Evolutionary conservation across 2,329 filamentous ascomycete genomes (phyloP), one percentile per base, ranked within the genome.

Genomic region (Septoria petroselini): DNA sequence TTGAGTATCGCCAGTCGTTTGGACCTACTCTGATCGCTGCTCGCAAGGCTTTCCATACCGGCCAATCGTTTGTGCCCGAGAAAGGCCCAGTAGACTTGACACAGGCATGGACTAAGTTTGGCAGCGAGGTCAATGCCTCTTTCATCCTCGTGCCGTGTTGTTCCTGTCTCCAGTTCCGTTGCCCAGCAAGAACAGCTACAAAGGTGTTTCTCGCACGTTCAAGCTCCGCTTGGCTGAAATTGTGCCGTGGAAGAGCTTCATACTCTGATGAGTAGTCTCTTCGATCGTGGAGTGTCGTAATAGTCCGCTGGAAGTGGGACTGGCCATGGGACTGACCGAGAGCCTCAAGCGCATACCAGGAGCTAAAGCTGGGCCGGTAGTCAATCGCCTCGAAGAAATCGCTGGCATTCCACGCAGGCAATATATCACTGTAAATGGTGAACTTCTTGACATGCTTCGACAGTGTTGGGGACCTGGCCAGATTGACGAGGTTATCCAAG

Each of bases 351-450:
- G 19, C 15, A 17, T 25, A 41, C 47, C 50, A 56, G 6, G 44
- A 17, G 17, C 49, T 44, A 31, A 41, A 55, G 3, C 39, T 11
- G 15, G 52, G 52, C 25, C 52, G 30, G 17, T 41, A 41, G 29
- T 51, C 47, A 30, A 58, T 55, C 4, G 38, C 42, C 19, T 44
- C 48, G 8, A 33, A 3, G 37, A 17, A 53, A 14, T 33, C 52
- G 31, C 39, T 39, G 49, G 37, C 48, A 4, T 7, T 40, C 51
- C 47, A 61, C 9, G 46, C 18, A 1, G 64, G 63, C 29, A 64
- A 21, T n/a, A 63, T 50, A 31, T 66, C 62, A 2, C 52, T 51
- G 39, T 55, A 59, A 42, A 63, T 58, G n/a, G 59, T 60, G 37
- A 65, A 55, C 4, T 51, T 52, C 33, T 59, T 59, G 41, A 66